phyloP scores from a whole-genome alignment of 75 land plant species.

The Ceratopteris richardii region DNA sequence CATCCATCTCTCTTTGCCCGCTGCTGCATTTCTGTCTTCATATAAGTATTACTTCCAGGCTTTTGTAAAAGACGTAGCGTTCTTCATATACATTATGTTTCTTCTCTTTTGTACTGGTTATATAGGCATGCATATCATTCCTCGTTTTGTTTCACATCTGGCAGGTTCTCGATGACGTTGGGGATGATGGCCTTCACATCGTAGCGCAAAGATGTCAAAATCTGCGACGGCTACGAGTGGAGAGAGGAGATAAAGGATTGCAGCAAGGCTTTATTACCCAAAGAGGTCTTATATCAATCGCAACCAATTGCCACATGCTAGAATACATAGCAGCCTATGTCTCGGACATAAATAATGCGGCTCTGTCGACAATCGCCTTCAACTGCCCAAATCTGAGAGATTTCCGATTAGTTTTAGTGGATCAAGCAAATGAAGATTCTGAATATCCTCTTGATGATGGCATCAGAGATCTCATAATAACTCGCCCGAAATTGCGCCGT shows the following conservation, averaged over 20 bases:
- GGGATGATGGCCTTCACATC: conserved; percentile 29
- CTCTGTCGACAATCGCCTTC: conserved; percentile 24
- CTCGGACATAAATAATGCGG: conserved; percentile 34
- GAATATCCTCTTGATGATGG: conserved; percentile 35
- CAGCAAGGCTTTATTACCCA: conserved; percentile 33
- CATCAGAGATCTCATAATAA: conserved; percentile 33
- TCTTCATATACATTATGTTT: neutral
- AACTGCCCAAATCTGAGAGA: conserved; percentile 31
- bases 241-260: conserved; percentile 15
- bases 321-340: conserved; percentile 36
- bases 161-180: conserved; percentile 32
- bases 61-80: neutral
- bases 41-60: neutral
- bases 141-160: neutral
- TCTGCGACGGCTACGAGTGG: conserved; percentile 34
- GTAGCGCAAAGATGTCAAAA: conserved; percentile 25
- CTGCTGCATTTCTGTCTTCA: neutral
- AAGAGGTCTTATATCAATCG: conserved; percentile 24
- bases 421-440: conserved; percentile 6
- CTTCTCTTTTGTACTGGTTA: neutral
- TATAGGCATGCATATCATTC: neutral
- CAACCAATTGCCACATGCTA: conserved; percentile 25
- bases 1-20: neutral
- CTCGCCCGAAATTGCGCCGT: conserved; percentile 21
- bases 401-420: conserved; percentile 23